Evolutionary conservation across 305 asterid species (phyloP).

Genomic region (Plantago coronopus): DNA sequence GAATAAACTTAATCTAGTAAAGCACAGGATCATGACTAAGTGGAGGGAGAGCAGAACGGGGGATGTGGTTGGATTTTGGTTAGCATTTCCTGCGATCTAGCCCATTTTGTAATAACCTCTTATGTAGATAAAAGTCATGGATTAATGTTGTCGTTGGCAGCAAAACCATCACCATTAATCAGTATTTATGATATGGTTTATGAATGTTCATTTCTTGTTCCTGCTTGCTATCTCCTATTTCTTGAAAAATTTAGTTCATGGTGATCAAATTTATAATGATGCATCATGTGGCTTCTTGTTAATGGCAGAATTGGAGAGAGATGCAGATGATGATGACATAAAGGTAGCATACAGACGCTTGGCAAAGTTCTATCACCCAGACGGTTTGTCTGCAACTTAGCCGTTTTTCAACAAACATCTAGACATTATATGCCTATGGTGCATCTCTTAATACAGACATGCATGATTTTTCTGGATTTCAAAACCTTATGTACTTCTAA

Average conservation of each 20-base stretch:
- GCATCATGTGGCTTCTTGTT: slow-evolving; percentile 16
- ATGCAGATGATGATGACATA: slow-evolving; percentile 83
- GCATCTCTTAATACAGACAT: background rate
- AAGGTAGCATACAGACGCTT: slow-evolving; percentile 81
- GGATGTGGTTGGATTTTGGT: no score
- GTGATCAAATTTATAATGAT: slow-evolving; percentile 1
- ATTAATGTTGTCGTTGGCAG: background rate
- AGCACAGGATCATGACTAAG: no score
- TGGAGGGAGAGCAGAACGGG: no score
- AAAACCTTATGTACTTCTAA: no score
- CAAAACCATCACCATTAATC: no score
- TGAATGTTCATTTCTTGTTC: slow-evolving; percentile 1
- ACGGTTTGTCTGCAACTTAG: slow-evolving; percentile 56
- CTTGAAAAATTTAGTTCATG: background rate
- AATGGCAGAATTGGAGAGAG: slow-evolving; percentile 70
- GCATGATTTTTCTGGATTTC: background rate
- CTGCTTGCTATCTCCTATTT: background rate
- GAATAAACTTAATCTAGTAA: no score
- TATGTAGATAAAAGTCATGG: background rate
- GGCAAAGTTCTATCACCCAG: slow-evolving; percentile 97
- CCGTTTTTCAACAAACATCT: background rate
- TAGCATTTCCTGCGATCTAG: no score
- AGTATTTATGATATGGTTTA: background rate
- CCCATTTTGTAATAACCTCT: background rate
- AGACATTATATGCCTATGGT: background rate